Base-by-base conservation (phyloP, 495 filamentous ascomycete genomes). In the Usnea hakonensis region DNA sequence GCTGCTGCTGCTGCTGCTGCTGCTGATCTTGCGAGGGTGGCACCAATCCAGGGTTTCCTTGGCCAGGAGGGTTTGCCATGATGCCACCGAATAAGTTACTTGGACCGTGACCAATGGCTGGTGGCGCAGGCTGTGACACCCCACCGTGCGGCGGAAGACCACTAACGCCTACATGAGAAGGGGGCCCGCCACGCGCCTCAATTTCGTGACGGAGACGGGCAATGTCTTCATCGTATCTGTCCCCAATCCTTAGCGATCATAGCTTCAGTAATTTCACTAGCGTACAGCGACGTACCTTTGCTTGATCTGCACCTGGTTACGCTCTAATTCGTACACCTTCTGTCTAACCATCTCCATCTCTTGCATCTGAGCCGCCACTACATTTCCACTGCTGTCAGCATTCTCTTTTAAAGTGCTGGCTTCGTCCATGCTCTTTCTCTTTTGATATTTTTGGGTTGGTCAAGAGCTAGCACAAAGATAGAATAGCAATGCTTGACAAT, bases 1-100 rank as follows among this genome's bases (percentile, higher is more conserved):
- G 82, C 68, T 78, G 79, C 69, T 80, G 78, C 72, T 77, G 77
- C 55, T 66, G 66, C 16, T n/a, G n/a, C 69, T 81, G 80, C 70
- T 82, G 81, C 71, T 83, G 81, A 70, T 86, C 84, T 72, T 82
- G 83, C 62, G 85, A 85, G 64, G 90, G 90, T 69, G 92, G 94
- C 59, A 90, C 91, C 70, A 96, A 88, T 65, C 88, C 87, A 62
- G 90, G 89, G 17, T 83, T 85, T 64, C 88, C 90, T 79, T 91
- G 91, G 68, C 85, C 86, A 70, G 86, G 88, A 74, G 87, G 87
- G 61, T 92, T 93, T 63, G 94, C 82, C 89, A 98, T 97, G 67
- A 98, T 96, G 30, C 90, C 90, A 65, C 91, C 88, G 70, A 98
- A 97, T 43, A 97, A 79, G 72, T 95, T 92, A 73, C 85, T 91